These are phyloP conservation scores for Teratosphaeria destructans DNA, from an alignment of 2,329 filamentous ascomycete species.

Conservation along the genomic window DNA sequence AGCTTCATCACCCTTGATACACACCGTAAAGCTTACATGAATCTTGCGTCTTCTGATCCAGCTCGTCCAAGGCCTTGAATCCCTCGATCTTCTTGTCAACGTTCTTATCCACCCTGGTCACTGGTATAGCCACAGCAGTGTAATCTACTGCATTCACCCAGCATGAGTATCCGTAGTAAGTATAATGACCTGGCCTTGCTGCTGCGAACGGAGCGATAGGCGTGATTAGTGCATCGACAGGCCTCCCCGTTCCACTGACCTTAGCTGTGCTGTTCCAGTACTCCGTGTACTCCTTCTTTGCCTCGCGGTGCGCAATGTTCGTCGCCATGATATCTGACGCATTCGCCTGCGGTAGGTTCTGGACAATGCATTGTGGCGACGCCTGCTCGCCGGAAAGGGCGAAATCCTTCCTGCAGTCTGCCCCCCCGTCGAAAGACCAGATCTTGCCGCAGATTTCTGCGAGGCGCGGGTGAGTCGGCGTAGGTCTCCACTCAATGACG, in stretches of 20 bases:
- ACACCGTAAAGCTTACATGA: conserved; percentile 27
- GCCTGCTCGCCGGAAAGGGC: conserved; percentile 46
- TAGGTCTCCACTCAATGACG: conserved; percentile 50
- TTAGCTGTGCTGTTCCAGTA: conserved; percentile 51
- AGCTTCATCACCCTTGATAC: not conserved
- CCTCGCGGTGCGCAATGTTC: conserved; percentile 45
- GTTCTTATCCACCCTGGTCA: conserved; percentile 42
- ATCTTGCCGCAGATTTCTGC: conserved; percentile 25
- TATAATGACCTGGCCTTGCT: conserved; percentile 38
- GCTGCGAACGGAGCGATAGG: conserved; percentile 43
- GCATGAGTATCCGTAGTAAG: conserved; percentile 35
- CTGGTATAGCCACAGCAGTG: conserved; percentile 43
- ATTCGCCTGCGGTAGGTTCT: conserved; percentile 27
- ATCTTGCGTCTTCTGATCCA: conserved; percentile 30
- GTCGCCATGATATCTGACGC: conserved; percentile 35
- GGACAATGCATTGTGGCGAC: conserved; percentile 34
- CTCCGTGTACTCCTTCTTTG: conserved; percentile 50
- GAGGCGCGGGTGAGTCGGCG: conserved; percentile 33
- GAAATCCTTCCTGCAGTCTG: conserved; percentile 42
- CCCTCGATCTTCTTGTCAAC: conserved; percentile 35
- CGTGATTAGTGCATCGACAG: conserved; percentile 46
- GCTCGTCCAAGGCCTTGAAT: conserved; percentile 28
- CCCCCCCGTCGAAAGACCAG: conserved; percentile 41
- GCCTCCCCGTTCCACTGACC: conserved; percentile 35
- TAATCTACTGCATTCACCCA: conserved; percentile 49